Conservation (phyloP, 1,139 yeast species). For the Hansenula sp. region DNA sequence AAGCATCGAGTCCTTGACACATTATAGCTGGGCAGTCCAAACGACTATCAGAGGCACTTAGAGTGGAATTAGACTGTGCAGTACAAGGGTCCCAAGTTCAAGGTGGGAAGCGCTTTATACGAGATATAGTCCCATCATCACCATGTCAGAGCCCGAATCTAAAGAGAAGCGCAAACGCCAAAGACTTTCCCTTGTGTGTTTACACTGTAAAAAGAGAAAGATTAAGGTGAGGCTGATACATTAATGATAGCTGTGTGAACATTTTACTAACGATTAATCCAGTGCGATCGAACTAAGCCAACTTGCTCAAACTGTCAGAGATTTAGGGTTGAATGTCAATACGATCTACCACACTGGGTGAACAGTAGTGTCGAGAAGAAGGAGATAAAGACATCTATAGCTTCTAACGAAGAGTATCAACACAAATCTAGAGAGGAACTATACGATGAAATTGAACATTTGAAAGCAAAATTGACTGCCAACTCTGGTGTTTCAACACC, state of each 20-base stretch:
- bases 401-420: neutral
- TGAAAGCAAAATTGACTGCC: neutral
- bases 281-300: slow-evolving; percentile 2
- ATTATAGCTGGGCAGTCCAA: too few species aligned
- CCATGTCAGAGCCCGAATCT: neutral
- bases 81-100: too few species aligned
- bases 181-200: neutral
- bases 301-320: neutral
- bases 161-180: neutral
- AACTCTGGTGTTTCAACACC: neutral
- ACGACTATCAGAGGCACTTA: too few species aligned
- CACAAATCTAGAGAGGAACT: slow-evolving; percentile 1
- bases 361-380: neutral
- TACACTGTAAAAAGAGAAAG: slow-evolving; percentile 2
- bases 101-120: too few species aligned
- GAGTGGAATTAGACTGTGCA: too few species aligned
- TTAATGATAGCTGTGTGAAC: too few species aligned
- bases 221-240: slow-evolving; percentile 2
- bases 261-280: neutral
- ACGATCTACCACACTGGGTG: slow-evolving; percentile 1
- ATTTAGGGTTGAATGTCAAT: slow-evolving; percentile 1
- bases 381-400: neutral
- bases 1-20: too few species aligned
- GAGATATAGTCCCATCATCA: too few species aligned
- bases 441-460: neutral